Conservation (phyloP, 163 green algal genomes). For the Smithsoniella earleae region DNA sequence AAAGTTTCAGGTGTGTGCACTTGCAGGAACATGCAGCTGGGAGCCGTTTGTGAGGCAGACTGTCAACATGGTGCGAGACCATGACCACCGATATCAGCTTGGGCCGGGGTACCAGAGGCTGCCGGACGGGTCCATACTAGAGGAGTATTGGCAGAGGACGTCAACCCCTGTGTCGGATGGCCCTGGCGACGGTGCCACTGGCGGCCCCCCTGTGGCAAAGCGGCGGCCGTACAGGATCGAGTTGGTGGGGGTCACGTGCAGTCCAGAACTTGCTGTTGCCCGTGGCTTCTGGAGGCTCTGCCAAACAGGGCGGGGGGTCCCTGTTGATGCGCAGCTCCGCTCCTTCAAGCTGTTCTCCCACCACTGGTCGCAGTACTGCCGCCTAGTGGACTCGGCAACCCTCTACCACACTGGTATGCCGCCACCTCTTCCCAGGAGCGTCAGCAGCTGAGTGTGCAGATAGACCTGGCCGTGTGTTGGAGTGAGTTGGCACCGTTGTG, state of each 20-base stretch:
- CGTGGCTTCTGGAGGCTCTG: constrained; percentile 49
- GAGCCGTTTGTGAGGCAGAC: constrained; percentile 56
- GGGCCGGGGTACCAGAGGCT: constrained; percentile 43
- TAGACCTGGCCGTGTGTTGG: neutral
- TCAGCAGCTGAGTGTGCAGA: neutral
- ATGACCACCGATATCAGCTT: constrained; percentile 42
- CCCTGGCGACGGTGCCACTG: neutral
- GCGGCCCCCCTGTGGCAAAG: neutral
- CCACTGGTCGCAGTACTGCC: neutral
- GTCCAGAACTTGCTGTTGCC: constrained; percentile 47
- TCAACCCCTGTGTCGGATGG: neutral
- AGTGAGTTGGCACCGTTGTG: neutral
- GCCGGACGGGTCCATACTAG: constrained; percentile 33
- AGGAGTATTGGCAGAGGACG: constrained; percentile 28
- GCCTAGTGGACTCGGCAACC: constrained; percentile 46
- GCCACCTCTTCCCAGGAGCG: no score
- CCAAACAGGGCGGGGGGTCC: constrained; percentile 45
- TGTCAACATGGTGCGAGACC: constrained; percentile 52
- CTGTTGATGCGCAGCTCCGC: constrained; percentile 42
- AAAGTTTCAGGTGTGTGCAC: constrained; percentile 40
- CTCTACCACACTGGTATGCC: constrained; percentile 49
- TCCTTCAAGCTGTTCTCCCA: constrained; percentile 35
- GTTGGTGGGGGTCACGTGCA: constrained; percentile 54
- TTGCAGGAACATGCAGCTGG: constrained; percentile 56
- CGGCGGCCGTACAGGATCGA: constrained; percentile 53